Percentiles rank a stretch among this genome's conserved stretches.
phyloP scores from a whole-genome alignment of 2,329 filamentous ascomycete species.

The Penicillium brasilianum region DNA sequence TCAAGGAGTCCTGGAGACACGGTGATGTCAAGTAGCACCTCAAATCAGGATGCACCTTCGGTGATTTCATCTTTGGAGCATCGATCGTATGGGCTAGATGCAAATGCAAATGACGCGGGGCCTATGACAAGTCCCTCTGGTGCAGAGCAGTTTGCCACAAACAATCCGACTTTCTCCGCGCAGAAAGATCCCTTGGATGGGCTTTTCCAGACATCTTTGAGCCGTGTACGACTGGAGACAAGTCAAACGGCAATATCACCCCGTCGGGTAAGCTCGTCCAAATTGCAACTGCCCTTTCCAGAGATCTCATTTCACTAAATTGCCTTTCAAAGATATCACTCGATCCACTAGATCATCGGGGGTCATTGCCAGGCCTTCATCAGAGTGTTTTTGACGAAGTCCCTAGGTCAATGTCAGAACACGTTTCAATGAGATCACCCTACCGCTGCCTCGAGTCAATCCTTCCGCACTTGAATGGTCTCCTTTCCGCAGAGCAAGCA shows the following conservation, averaged over 20 bases:
- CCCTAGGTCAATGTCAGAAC: slow-evolving; percentile 21
- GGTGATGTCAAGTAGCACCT: slow-evolving; percentile 8
- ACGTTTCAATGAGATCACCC: slow-evolving; percentile 5
- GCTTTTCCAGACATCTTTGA: slow-evolving; percentile 7
- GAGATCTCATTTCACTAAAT: background rate
- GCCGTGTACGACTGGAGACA: slow-evolving; percentile 2
- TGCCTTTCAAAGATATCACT: slow-evolving; percentile 7
- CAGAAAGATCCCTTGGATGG: background rate
- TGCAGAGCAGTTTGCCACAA: background rate
- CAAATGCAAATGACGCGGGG: background rate
- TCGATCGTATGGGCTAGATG: slow-evolving; percentile 4
- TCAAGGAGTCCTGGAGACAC: slow-evolving; percentile 10
- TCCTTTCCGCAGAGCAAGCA: slow-evolving; percentile 48
- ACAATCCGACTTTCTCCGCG: background rate
- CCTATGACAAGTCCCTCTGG: slow-evolving; percentile 7
- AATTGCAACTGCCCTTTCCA: background rate
- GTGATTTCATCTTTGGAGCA: background rate
- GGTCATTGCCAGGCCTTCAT: slow-evolving; percentile 8
- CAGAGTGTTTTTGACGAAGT: slow-evolving; percentile 21
- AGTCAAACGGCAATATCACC: slow-evolving; percentile 3
- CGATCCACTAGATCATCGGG: slow-evolving; percentile 3
- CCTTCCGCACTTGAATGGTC: slow-evolving; percentile 46
- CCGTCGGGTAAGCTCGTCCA: background rate
- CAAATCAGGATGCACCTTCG: slow-evolving; percentile 1
- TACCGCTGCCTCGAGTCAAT: slow-evolving; percentile 52